Evolutionary conservation across 176 grass and related monocot genomes (phyloP).

Genomic region (Musa schizocarpa): DNA sequence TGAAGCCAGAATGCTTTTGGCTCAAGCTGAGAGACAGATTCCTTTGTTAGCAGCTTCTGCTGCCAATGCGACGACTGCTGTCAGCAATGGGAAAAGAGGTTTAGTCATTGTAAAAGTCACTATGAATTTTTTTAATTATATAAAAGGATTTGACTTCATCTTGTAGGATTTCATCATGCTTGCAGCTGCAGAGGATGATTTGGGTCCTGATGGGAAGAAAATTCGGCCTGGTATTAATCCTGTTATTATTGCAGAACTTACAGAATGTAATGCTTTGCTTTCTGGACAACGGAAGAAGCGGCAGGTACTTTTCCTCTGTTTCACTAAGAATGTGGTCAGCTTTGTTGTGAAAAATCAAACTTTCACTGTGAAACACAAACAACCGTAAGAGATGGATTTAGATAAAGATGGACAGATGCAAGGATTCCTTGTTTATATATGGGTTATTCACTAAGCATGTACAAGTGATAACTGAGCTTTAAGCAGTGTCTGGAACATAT

Average conservation of each 20-base stretch:
- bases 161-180: not conserved
- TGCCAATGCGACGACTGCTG: slow-evolving; percentile 21
- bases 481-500: not conserved
- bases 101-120: not conserved
- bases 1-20: slow-evolving; percentile 80
- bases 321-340: not conserved
- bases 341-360: not conserved
- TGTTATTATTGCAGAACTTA: slow-evolving; percentile 77
- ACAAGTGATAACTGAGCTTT: not conserved
- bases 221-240: slow-evolving; percentile 83
- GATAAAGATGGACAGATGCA: not conserved
- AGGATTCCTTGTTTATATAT: not conserved
- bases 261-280: slow-evolving; percentile 83
- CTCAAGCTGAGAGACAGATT: slow-evolving; percentile 83
- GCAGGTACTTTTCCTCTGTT: slow-evolving; percentile 37
- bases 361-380: not conserved
- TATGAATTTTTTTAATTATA: not conserved
- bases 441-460: not conserved
- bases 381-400: not conserved
- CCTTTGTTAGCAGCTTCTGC: slow-evolving; percentile 37
- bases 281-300: slow-evolving; percentile 97
- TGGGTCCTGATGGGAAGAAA: slow-evolving; percentile 85
- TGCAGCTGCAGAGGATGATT: slow-evolving; percentile 71
- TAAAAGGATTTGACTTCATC: not conserved
- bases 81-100: slow-evolving; percentile 93